Evolutionary conservation across 495 filamentous ascomycete genomes (phyloP).

Genomic region (Talaromyces borbonicus): DNA sequence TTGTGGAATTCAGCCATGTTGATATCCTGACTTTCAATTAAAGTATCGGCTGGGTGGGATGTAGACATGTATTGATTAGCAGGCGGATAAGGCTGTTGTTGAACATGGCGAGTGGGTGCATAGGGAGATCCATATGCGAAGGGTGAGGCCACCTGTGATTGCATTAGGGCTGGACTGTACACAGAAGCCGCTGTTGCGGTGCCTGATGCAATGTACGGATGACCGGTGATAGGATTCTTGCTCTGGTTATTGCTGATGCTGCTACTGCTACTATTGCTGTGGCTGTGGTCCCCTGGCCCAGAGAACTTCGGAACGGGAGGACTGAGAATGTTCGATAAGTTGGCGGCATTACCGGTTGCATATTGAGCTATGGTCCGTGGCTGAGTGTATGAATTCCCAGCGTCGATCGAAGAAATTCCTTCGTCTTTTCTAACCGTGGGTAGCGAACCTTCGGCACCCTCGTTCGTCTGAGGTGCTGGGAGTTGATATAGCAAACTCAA

Average conservation of each 20-base stretch:
- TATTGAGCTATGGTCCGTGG: too few relatives aligned
- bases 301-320: not conserved
- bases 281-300: not conserved
- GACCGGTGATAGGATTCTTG: not conserved
- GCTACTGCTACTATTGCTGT: too few relatives aligned
- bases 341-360: not conserved
- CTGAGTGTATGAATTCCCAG: too few relatives aligned
- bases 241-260: too few relatives aligned
- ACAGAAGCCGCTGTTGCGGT: not conserved
- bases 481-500: slow-evolving; percentile 63
- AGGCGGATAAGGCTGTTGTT: not conserved
- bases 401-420: too few relatives aligned
- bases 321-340: not conserved
- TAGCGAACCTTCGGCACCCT: slow-evolving; percentile 2
- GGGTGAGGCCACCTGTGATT: not conserved
- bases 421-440: not conserved
- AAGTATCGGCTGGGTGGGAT: slow-evolving; percentile 35
- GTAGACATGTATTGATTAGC: not conserved
- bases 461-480: slow-evolving; percentile 21
- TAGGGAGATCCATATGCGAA: not conserved
- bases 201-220: slow-evolving; percentile 8
- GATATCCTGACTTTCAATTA: slow-evolving; percentile 63
- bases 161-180: not conserved
- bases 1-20: slow-evolving; percentile 45
- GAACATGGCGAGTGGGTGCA: not conserved